Percentiles rank a stretch among this genome's conserved stretches.
Evolutionary conservation across 306 rosid species (phyloP).

Genomic region (Arachis stenosperma): DNA sequence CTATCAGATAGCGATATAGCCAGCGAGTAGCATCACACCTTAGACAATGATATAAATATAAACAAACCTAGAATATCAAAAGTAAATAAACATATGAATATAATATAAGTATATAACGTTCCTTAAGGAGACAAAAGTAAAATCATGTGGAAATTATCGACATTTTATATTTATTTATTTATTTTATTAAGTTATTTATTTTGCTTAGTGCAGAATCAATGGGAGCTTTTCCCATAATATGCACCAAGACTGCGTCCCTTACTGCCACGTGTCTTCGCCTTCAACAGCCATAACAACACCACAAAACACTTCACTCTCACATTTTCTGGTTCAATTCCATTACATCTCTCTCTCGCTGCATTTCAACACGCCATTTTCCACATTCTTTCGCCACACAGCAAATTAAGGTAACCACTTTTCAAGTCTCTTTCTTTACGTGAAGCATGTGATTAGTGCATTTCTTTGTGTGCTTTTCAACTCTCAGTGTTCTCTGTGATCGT

Average conservation of each 20-base stretch:
- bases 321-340: conserved; percentile 34
- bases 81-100: no score
- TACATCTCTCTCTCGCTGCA: conserved; percentile 43
- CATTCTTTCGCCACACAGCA: conserved; percentile 20
- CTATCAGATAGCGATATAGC: no score
- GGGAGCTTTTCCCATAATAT: conserved; percentile 35
- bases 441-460: conserved; percentile 26
- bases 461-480: background rate
- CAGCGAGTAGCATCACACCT: no score
- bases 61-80: no score
- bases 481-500: conserved; percentile 9
- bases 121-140: no score
- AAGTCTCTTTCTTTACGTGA: background rate
- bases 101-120: no score
- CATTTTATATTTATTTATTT: no score
- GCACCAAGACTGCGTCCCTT: conserved; percentile 32
- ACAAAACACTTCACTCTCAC: conserved; percentile 22
- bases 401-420: conserved; percentile 29
- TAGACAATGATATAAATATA: no score
- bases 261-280: conserved; percentile 46
- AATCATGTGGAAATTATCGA: no score
- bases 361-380: conserved; percentile 29
- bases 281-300: conserved; percentile 32
- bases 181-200: background rate
- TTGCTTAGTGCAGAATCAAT: conserved; percentile 30